Percentiles rank a stretch among this genome's conserved stretches.
These are phyloP conservation scores for Glycine latifolia DNA, from an alignment of 306 rosid species.

Conservation along the genomic window DNA sequence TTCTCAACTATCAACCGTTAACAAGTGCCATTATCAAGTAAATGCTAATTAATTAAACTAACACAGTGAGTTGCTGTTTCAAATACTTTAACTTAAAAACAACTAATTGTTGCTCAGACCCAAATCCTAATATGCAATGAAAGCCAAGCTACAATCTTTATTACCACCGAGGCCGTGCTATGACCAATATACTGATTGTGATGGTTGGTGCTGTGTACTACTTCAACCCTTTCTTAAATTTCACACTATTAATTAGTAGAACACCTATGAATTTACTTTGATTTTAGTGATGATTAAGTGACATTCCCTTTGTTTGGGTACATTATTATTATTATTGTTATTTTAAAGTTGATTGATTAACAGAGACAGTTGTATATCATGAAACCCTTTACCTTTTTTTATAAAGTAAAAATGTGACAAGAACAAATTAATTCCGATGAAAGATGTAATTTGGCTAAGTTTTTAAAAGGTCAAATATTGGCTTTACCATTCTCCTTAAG, in stretches of 20 bases:
- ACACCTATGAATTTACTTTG: conserved; percentile 10
- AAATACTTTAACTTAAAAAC: conserved; percentile 52
- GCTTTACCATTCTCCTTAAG: neutral
- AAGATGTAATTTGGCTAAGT: neutral
- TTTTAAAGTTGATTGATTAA: too few relatives aligned
- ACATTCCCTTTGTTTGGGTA: too few relatives aligned
- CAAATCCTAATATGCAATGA: conserved; percentile 35
- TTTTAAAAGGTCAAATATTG: neutral
- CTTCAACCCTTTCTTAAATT: conserved; percentile 33
- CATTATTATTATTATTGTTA: too few relatives aligned
- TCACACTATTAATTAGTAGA: conserved; percentile 19
- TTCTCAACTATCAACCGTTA: conserved; percentile 20
- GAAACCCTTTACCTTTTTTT: neutral
- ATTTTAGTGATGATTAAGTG: conserved; percentile 4
- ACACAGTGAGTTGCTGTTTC: neutral
- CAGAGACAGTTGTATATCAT: neutral
- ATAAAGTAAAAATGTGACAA: neutral
- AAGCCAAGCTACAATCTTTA: conserved; percentile 40
- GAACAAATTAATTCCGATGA: neutral
- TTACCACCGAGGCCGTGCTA: neutral
- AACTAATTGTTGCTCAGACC: conserved; percentile 15
- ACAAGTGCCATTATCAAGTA: conserved; percentile 18
- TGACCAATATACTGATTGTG: neutral
- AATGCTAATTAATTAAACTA: conserved; percentile 11
- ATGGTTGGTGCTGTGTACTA: conserved; percentile 32